These are phyloP conservation scores for Ceratocystis alfenasii DNA, from an alignment of 2,329 filamentous ascomycete genomes.

Conservation along the genomic window DNA sequence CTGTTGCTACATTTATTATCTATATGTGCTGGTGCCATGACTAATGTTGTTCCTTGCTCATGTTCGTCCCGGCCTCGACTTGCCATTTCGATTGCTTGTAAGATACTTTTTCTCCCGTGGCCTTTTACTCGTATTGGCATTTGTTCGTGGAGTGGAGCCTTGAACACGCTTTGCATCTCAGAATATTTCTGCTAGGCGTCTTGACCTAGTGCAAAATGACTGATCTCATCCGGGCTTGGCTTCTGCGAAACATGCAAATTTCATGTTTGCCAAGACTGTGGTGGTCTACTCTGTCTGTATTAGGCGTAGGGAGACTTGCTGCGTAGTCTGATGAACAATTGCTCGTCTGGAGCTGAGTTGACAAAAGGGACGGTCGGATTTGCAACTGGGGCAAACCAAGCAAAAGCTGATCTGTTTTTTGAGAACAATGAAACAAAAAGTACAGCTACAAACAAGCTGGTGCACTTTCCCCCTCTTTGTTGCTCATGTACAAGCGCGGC, in stretches of 20 bases:
- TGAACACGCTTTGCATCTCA: no score
- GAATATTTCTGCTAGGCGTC: neutral
- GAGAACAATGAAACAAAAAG: no score
- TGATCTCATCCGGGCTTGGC: neutral
- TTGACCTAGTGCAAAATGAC: neutral
- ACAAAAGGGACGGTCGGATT: neutral
- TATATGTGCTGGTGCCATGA: slow-evolving; percentile 8
- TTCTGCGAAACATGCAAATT: neutral
- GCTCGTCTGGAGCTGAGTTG: neutral
- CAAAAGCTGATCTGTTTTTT: neutral
- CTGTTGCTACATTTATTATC: slow-evolving; percentile 8
- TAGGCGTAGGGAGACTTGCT: neutral
- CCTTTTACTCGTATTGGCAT: neutral
- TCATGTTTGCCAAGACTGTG: neutral
- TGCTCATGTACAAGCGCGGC: no score
- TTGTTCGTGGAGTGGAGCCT: neutral
- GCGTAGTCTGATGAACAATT: slow-evolving; percentile 2
- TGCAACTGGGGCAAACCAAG: neutral
- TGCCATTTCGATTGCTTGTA: slow-evolving; percentile 2
- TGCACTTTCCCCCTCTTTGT: no score
- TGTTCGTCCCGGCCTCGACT: neutral
- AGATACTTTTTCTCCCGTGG: neutral
- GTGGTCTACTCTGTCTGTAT: slow-evolving; percentile 3
- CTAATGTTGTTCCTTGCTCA: slow-evolving; percentile 9
- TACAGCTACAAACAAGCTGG: no score